Evolutionary conservation across 345 rosid species (phyloP).

Genomic region (Gossypium australe): DNA sequence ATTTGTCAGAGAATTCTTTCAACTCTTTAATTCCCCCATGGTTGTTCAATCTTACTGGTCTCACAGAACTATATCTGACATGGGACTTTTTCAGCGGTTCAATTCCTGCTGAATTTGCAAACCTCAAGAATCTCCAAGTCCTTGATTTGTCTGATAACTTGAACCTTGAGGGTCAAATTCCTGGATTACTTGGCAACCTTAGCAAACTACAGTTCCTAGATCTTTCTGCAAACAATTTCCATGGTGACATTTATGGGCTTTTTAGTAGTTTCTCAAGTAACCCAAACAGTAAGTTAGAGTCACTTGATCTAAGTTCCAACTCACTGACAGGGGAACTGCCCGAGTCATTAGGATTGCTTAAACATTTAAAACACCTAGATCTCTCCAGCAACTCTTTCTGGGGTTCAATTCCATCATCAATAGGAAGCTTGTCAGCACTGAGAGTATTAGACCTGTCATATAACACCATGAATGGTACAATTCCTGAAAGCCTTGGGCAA

Average conservation of each 20-base stretch:
- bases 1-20: constrained; percentile 45
- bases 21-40: constrained; percentile 36
- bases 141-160: constrained; percentile 39
- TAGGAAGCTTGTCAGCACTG: constrained; percentile 36
- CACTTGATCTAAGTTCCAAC: constrained; percentile 35
- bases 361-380: constrained; percentile 28
- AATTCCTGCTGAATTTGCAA: constrained; percentile 34
- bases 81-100: constrained; percentile 35
- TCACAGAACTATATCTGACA: constrained; percentile 32
- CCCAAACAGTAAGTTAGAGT: constrained; percentile 26
- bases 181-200: constrained; percentile 32
- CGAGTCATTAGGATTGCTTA: constrained; percentile 37
- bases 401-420: constrained; percentile 43
- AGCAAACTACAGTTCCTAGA: constrained; percentile 32
- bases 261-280: constrained; percentile 26
- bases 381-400: constrained; percentile 38
- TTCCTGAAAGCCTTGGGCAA: constrained; percentile 44
- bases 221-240: constrained; percentile 43
- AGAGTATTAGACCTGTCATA: constrained; percentile 37
- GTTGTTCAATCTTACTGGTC: constrained; percentile 49
- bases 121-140: constrained; percentile 24
- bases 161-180: constrained; percentile 34
- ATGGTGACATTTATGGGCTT: constrained; percentile 35
- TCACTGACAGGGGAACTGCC: constrained; percentile 40
- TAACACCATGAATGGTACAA: constrained; percentile 44